Conservation (phyloP, 257 asterid genomes). For the Ilex aquifolium region DNA sequence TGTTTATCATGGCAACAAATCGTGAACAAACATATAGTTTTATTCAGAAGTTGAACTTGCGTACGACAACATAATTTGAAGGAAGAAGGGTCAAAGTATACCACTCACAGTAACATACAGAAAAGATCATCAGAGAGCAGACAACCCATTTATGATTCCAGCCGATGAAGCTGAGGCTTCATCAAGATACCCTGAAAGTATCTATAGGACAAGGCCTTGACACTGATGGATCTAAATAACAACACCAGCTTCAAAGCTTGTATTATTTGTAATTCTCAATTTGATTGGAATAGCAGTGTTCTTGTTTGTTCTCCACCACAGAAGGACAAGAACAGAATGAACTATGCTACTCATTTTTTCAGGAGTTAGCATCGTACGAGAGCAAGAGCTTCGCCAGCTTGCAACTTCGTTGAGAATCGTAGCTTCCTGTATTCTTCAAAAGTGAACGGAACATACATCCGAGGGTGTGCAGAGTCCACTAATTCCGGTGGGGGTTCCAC, state of each 20-base stretch:
- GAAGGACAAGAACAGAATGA: neutral
- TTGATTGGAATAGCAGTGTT: too few species aligned
- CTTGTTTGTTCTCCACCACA: neutral
- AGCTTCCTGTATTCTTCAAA: conserved; percentile 14
- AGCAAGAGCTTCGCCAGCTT: conserved; percentile 21
- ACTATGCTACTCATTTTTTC: neutral
- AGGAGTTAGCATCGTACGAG: conserved; percentile 9
- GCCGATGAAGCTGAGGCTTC: neutral
- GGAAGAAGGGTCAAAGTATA: too few species aligned
- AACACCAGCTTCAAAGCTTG: neutral
- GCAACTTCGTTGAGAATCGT: conserved; percentile 17
- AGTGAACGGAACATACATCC: conserved; percentile 9
- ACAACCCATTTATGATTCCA: too few species aligned
- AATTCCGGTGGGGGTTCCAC: conserved; percentile 20
- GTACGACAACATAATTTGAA: too few species aligned
- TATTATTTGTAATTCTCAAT: neutral
- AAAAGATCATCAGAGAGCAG: too few species aligned
- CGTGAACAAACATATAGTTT: too few species aligned
- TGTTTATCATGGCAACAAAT: too few species aligned
- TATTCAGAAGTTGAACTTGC: too few species aligned
- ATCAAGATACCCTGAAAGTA: neutral
- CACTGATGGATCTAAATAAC: neutral
- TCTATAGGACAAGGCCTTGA: neutral
- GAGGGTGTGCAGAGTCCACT: conserved; percentile 14
- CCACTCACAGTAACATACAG: too few species aligned